phyloP scores from a whole-genome alignment of 1,284 basidiomycete genomes.

The Fomitopsis pinicola region DNA sequence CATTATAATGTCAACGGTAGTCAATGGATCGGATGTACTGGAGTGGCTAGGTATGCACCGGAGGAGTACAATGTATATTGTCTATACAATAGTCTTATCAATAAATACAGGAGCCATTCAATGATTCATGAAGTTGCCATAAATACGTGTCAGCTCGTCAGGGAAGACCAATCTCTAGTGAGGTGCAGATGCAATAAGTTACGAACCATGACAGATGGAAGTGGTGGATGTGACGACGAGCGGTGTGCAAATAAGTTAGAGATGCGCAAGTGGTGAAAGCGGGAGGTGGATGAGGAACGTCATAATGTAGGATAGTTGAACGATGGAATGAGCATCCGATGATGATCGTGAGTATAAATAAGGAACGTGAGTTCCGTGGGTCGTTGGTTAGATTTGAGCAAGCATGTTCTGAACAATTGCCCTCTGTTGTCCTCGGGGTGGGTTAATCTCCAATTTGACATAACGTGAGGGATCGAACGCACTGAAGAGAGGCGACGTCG shows the following conservation, averaged over 20 bases:
- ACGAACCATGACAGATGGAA: no score
- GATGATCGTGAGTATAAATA: neutral
- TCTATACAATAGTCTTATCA: no score
- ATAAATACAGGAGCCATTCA: neutral
- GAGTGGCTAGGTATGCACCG: no score
- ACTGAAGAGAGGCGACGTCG: slow-evolving; percentile 9
- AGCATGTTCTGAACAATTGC: neutral
- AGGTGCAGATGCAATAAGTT: no score
- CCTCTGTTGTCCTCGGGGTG: slow-evolving; percentile 2
- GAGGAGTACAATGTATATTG: no score
- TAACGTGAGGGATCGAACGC: neutral
- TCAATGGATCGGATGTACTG: no score
- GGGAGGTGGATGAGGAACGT: neutral
- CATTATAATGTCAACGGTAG: no score
- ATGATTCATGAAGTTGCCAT: neutral
- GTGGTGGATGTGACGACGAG: no score
- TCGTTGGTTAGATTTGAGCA: neutral
- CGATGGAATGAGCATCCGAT: neutral
- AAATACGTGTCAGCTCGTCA: neutral
- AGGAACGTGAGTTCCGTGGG: neutral
- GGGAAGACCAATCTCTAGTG: neutral
- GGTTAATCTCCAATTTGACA: neutral
- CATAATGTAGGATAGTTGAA: neutral
- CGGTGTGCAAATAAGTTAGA: neutral
- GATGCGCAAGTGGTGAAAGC: neutral